phyloP scores from a whole-genome alignment of 2,329 filamentous ascomycete species.

The Fusarium chuoi region DNA sequence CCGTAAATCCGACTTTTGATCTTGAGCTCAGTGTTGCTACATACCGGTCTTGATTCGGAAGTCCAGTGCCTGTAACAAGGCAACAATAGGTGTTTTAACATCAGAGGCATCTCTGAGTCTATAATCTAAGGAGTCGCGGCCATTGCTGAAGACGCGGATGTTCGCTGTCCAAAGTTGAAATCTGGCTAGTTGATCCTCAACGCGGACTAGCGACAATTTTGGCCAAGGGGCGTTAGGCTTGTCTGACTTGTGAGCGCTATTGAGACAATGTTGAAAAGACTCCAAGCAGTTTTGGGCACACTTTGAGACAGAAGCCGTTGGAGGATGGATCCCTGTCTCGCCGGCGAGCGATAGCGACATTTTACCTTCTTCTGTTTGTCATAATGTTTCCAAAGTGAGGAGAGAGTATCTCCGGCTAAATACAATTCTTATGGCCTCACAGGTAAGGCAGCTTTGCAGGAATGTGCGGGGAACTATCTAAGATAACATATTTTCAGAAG shows the following conservation, averaged over 20 bases:
- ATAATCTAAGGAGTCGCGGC: rapidly evolving
- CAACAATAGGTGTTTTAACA: not conserved
- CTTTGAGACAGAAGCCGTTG: rapidly evolving
- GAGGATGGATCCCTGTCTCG: rapidly evolving
- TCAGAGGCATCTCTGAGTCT: rapidly evolving
- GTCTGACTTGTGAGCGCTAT: not conserved
- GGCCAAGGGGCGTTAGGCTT: rapidly evolving
- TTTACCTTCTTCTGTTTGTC: rapidly evolving
- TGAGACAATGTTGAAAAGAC: rapidly evolving
- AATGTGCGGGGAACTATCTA: not conserved
- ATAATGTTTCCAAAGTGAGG: rapidly evolving
- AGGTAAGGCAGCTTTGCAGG: not conserved
- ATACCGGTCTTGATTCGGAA: rapidly evolving
- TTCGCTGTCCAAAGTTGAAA: not conserved
- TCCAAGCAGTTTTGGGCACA: not conserved
- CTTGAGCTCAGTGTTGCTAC: not conserved
- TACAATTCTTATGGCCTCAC: too few species aligned
- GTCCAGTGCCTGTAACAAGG: not conserved
- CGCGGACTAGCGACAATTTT: rapidly evolving
- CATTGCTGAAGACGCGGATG: not conserved
- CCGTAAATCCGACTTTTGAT: too few species aligned
- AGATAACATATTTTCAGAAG: too few species aligned
- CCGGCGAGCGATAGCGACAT: rapidly evolving
- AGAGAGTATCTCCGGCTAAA: too few species aligned
- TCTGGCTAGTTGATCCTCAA: not conserved